A percentile compares a stretch with the other conserved stretches of the same genome.
These are phyloP conservation scores for Penicillium macrosclerotiorum DNA, from an alignment of 495 filamentous ascomycete species.

Conservation along the genomic window DNA sequence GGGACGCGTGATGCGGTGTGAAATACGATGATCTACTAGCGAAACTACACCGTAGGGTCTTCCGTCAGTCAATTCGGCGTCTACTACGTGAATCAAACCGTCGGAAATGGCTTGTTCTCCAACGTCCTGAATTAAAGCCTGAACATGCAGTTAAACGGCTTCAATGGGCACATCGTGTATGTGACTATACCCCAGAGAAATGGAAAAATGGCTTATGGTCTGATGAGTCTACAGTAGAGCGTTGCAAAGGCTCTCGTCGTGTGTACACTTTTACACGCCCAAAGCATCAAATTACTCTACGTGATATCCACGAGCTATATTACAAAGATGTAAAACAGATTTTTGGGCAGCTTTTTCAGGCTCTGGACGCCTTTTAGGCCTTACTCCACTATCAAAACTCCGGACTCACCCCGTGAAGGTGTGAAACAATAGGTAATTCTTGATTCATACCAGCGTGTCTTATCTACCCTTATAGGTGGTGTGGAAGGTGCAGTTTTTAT, in stretches of 20 bases:
- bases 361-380: conserved; percentile 1
- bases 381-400: background rate
- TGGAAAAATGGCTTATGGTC: background rate
- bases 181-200: too few species aligned
- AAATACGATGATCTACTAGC: background rate
- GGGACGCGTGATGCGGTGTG: too few species aligned
- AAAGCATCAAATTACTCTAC: background rate
- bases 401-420: background rate
- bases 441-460: background rate
- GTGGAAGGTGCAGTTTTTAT: conserved; percentile 10
- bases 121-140: background rate
- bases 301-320: background rate
- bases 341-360: conserved; percentile 11
- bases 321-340: background rate
- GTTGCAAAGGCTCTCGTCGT: background rate
- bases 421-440: background rate
- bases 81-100: background rate
- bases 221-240: background rate
- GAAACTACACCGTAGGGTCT: background rate
- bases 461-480: background rate
- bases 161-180: background rate
- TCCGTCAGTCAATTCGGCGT: background rate
- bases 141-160: background rate
- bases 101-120: background rate
- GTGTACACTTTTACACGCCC: background rate